Evolutionary conservation across 2,329 filamentous ascomycete genomes (phyloP), one percentile per base, ranked within the genome.

Genomic region (Mariannaea elegans): DNA sequence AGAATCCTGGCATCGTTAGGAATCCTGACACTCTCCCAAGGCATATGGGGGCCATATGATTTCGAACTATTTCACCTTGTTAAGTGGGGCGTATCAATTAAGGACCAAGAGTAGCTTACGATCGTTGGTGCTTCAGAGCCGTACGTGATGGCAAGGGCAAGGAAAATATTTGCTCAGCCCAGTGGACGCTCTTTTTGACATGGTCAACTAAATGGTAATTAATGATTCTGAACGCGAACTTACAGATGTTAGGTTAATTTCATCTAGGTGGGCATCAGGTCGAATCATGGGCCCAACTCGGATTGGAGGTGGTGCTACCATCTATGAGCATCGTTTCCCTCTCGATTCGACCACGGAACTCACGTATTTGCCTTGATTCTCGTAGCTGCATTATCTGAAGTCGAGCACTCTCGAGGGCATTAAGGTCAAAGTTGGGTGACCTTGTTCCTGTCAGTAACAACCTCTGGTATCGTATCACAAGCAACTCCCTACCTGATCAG

Each of bases 101-200:
- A 32, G 23, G 16, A n/a, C 13, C 31, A 32, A 23, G 14, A 14
- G 14, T 7, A 31, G 54, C 73, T 62, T 61, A 78, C 77, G 65
- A 62, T 48, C 69, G 72, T 12, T 76, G 63, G 46, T 81, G 76
- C 64, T 79, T 81, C 49, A 87, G 72, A 5, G 78, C 76, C 4
- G 84, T 87, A 12, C 81, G 77, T 10, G 80, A 81, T 0, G 84
- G 79, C 36, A 86, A 73, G 0, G 83, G 82, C 18, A 82, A 76
- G 1, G 83, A 82, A 63, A 89, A 88, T 21, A 89, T 86, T 38
- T 84, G 80, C 65, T 87, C 81, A 6, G 86, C 84, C 87, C 87
- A 89, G 67, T 89, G 86, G 4, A 78, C 73, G 48, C 75, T 76
- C 84, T 87, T 60, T 16, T 41, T 31, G 34, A 27, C 29, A 19